Evolutionary conservation across 495 filamentous ascomycete species (phyloP), one percentile per base, ranked within the genome.

Genomic region (Lepraria neglecta): DNA sequence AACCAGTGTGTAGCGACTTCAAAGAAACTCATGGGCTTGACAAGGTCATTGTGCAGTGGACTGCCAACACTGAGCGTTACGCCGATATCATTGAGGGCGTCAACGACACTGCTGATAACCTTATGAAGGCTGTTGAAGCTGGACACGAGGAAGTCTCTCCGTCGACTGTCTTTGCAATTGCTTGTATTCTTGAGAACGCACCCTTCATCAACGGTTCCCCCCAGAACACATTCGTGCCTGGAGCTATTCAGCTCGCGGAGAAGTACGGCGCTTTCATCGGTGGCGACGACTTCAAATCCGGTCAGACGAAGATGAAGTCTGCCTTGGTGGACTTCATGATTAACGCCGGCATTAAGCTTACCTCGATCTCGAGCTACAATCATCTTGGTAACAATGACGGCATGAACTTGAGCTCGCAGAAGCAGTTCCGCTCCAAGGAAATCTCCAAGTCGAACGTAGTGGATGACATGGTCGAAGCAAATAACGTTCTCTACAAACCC

Each of bases 291-390:
- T 98, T 98, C 85, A 98, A 98, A 83, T 97, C 94, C 56, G 94
- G 94, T 63, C 94, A 98, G 82, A 98, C 94, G 69, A 98, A 98
- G 85, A 98, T 98, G 94, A 98, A 98, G 76, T 96, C 91, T 44
- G 95, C 95, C 21, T 84, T 98, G 19, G 95, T 97, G 19, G 94
- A 98, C 77, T 98, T 98, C 81, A 76, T 98, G 69, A 94, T 98
- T 85, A 96, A 86, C 74, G 95, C 94, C 59, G 94, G 94, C 72
- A 96, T 98, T 82, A 96, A 96, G 82, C 86, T 98, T 67, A 98
- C 95, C 58, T 96, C 95, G 58, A 97, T 98, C 75, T 90, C 94
- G 67, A 94, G 89, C 78, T 98, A 97, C 84, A 98, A 98, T 82
- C 95, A 97, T 77, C 87, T 98, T 53, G 94, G 94, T 70, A 98